These are phyloP conservation scores for Fistulina hepatica DNA, from an alignment of 1,284 basidiomycete species.

Conservation along the genomic window DNA sequence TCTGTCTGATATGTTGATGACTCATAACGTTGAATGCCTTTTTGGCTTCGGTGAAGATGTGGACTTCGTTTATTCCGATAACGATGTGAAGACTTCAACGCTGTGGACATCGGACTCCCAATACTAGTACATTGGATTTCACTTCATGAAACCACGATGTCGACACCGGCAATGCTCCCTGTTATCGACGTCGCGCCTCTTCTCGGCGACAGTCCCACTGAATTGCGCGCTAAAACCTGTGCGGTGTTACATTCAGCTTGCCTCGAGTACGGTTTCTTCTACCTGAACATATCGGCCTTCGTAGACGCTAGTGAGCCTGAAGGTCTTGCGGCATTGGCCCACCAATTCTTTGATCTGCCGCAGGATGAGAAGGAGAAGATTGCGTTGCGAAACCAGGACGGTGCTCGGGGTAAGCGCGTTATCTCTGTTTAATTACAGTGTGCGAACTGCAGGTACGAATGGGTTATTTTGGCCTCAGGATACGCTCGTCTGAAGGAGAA, in stretches of 20 bases:
- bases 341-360: conserved; percentile 61
- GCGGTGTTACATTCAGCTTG: conserved; percentile 63
- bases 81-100: no score
- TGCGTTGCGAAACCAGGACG: conserved; percentile 52
- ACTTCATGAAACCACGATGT: background rate
- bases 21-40: no score
- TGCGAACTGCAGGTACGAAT: background rate
- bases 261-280: conserved; percentile 77
- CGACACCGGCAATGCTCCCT: conserved; percentile 27
- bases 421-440: conserved; percentile 4
- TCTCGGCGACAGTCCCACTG: conserved; percentile 26
- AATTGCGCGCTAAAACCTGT: conserved; percentile 37
- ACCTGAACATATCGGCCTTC: conserved; percentile 58
- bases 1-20: no score
- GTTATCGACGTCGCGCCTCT: conserved; percentile 50
- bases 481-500: conserved; percentile 70
- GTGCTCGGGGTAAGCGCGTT: conserved; percentile 52
- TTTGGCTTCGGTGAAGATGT: no score
- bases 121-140: background rate
- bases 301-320: conserved; percentile 49
- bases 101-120: no score
- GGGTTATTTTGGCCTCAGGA: no score
- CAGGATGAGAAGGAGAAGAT: conserved; percentile 67
- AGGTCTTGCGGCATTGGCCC: conserved; percentile 50
- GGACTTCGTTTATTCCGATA: no score